A percentile compares a stretch with the other conserved stretches of the same genome.
These are phyloP conservation scores for Heliocybe sulcata DNA, from an alignment of 1,284 basidiomycete genomes.

Conservation along the genomic window DNA sequence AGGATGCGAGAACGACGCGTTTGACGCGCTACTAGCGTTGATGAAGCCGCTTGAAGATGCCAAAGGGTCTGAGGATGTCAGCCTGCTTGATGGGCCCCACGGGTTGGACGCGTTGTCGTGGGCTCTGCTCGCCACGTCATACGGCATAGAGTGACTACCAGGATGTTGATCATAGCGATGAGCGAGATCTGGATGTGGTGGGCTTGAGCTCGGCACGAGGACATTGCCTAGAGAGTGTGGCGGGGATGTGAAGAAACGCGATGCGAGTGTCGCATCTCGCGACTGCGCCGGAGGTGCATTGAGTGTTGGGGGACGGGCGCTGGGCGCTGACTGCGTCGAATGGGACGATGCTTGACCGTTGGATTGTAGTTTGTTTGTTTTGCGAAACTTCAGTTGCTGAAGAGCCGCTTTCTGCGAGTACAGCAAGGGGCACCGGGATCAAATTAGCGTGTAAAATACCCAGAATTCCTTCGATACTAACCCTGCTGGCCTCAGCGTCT, in stretches of 20 bases:
- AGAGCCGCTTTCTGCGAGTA: slow-evolving; percentile 44
- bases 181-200: slow-evolving; percentile 32
- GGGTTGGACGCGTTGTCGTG: slow-evolving; percentile 20
- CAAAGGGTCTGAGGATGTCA: slow-evolving; percentile 42
- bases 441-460: slow-evolving; percentile 13
- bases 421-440: slow-evolving; percentile 5
- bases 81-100: slow-evolving; percentile 27
- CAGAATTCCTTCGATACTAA: slow-evolving; percentile 22
- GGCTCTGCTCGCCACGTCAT: slow-evolving; percentile 5
- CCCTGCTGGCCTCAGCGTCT: slow-evolving; percentile 30
- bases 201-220: slow-evolving; percentile 72
- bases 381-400: slow-evolving; percentile 55
- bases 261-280: slow-evolving; percentile 43
- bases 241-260: slow-evolving; percentile 33
- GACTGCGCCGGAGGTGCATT: slow-evolving; percentile 43
- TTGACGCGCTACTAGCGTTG: slow-evolving; percentile 27
- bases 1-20: slow-evolving; percentile 43
- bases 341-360: slow-evolving; percentile 25
- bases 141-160: slow-evolving; percentile 4
- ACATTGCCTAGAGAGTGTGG: slow-evolving; percentile 40
- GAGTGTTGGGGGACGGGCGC: slow-evolving; percentile 16
- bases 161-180: slow-evolving; percentile 13
- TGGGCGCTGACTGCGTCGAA: slow-evolving; percentile 18
- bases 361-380: slow-evolving; percentile 32
- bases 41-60: slow-evolving; percentile 54